Base-by-base conservation (phyloP, 257 asterid genomes). In the Rauvolfia tetraphylla region DNA sequence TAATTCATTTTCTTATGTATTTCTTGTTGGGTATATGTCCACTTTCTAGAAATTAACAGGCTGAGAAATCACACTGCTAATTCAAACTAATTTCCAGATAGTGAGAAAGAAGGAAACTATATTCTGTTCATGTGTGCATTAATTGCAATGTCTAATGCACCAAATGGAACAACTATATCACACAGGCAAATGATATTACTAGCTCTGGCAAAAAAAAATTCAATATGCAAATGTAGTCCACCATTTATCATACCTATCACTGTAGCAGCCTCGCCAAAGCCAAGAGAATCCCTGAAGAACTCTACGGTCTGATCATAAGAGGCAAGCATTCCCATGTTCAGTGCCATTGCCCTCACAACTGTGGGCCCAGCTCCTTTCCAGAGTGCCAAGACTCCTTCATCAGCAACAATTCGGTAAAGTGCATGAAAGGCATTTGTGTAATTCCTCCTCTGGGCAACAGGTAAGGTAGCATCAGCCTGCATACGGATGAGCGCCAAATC, bases 341-440 rank as follows among this genome's bases (percentile, higher is more conserved):
- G 90, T 27, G 98, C 97, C 99, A 95, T 95, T 57, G 99, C 99
- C 87, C 99, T 90, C 41, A 95, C 99, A 46, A 95, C 99, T 31
- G 99, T 92, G 10, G 99, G 99, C 72, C 96, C 98, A 5, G 99
- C 98, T 57, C 99, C 99, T 87, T 95, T 95, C 99, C 99, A 95
- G 29, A 92, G 93, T 2, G 99, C 91, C 80, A 90, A 76, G 7
- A 95, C 87, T 57, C 99, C 99, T 87, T 95, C 99, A 63, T 95
- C 98, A 27, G 89, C 73, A 65, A 34, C 75, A 63, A 95, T 95
- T 33, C 96, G 98, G 39, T 41, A 77, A 46, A 95, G 99, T 11
- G 99, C 99, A 18, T 95, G 92, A 71, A 95, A 86, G 38, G 99
- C 99, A 63, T 92, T 95, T 0, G 89, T 84, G 87, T 95, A 95